A percentile compares a stretch with the other conserved stretches of the same genome.
These are phyloP conservation scores for Colletotrichum sp. DNA, from an alignment of 2,329 filamentous ascomycete species.

Conservation along the genomic window DNA sequence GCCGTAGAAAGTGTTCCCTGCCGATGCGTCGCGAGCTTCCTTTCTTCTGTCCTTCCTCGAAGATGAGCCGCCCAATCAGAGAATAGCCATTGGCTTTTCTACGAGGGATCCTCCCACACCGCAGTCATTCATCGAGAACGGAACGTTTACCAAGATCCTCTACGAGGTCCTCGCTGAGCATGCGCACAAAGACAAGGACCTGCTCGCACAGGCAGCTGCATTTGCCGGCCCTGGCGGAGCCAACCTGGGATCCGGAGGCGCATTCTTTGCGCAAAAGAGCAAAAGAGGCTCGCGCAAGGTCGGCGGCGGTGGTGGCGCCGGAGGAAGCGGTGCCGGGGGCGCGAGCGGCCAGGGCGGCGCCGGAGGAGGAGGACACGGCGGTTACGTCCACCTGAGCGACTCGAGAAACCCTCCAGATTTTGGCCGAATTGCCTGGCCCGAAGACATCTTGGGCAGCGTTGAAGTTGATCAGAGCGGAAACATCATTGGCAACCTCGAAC, in stretches of 20 bases:
- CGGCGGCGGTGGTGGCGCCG: conserved; percentile 43
- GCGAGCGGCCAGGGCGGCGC: conserved; percentile 66
- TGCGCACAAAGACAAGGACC: conserved; percentile 59
- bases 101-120: conserved; percentile 65
- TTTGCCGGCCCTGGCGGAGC: conserved; percentile 63
- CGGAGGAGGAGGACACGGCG: conserved; percentile 63
- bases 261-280: conserved; percentile 50
- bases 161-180: conserved; percentile 60
- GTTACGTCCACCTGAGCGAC: conserved; percentile 70
- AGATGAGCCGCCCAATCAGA: conserved; percentile 55
- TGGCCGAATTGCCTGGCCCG: conserved; percentile 71
- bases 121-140: conserved; percentile 63
- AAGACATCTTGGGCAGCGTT: conserved; percentile 72
- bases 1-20: conserved; percentile 61
- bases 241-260: conserved; percentile 55
- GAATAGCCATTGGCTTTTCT: conserved; percentile 63
- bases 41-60: conserved; percentile 66
- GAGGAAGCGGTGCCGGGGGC: conserved; percentile 55
- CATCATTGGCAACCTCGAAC: conserved; percentile 62
- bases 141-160: conserved; percentile 61
- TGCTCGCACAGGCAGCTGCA: conserved; percentile 61
- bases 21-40: conserved; percentile 45
- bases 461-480: conserved; percentile 63
- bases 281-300: conserved; percentile 35
- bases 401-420: conserved; percentile 67